phyloP scores from a whole-genome alignment of 108 stramenopile species.

The Schizochytrium sp. region DNA sequence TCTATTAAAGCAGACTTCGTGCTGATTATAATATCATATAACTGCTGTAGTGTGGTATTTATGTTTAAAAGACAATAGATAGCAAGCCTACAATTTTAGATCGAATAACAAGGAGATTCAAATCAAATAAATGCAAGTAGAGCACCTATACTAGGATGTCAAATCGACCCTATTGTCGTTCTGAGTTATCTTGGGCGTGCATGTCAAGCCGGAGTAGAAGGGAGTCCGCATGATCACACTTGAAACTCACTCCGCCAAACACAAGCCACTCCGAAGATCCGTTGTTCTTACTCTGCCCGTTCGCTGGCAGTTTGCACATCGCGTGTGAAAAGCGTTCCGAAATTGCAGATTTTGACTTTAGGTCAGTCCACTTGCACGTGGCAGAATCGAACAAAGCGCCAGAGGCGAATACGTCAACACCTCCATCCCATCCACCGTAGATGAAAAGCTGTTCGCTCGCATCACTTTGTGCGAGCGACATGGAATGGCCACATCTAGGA shows the following conservation, averaged over 20 bases:
- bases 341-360: neutral
- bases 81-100: no score
- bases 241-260: constrained; percentile 45
- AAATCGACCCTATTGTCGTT: neutral
- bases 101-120: no score
- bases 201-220: neutral
- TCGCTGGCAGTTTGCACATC: neutral
- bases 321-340: neutral
- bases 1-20: no score
- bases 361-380: neutral
- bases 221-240: neutral
- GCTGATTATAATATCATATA: no score
- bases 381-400: neutral
- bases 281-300: no score
- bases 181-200: neutral
- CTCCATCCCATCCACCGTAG: constrained; percentile 55
- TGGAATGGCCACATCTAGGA: constrained; percentile 33
- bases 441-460: neutral
- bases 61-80: no score
- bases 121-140: no score
- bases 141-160: no score
- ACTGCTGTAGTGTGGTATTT: no score
- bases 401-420: neutral
- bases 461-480: neutral
- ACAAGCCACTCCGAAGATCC: neutral